These are phyloP conservation scores for Gossypium mustelinum DNA, from an alignment of 345 rosid species.

Conservation along the genomic window DNA sequence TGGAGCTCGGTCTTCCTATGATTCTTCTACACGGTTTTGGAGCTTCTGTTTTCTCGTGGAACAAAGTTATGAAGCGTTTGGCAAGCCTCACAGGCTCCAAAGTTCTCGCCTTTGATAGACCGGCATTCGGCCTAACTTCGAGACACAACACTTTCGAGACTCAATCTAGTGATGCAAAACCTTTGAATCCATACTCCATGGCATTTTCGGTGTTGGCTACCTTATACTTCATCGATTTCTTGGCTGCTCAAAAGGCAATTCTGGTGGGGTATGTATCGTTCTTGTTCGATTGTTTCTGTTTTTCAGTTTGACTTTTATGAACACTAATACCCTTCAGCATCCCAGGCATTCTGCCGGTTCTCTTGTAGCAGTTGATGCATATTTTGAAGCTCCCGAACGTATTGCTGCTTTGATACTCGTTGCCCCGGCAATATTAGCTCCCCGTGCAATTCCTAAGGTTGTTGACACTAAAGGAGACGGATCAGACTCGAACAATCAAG, in stretches of 20 bases:
- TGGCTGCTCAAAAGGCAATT: slow-evolving; percentile 64
- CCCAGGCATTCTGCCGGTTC: slow-evolving; percentile 87
- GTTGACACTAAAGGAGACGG: slow-evolving; percentile 28
- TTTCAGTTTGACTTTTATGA: not conserved
- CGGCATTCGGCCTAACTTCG: slow-evolving; percentile 87
- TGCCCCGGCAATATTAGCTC: slow-evolving; percentile 90
- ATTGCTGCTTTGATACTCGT: slow-evolving; percentile 79
- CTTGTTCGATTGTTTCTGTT: not conserved
- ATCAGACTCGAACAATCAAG: slow-evolving; percentile 15
- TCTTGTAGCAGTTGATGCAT: slow-evolving; percentile 72
- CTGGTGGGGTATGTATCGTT: slow-evolving; percentile 64
- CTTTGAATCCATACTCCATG: slow-evolving; percentile 77
- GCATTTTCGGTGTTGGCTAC: slow-evolving; percentile 77
- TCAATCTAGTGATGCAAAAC: slow-evolving; percentile 28
- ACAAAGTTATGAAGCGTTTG: slow-evolving; percentile 63
- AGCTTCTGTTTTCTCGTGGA: slow-evolving; percentile 90
- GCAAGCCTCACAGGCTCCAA: slow-evolving; percentile 54
- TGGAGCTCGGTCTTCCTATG: slow-evolving; percentile 46
- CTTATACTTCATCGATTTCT: slow-evolving; percentile 62
- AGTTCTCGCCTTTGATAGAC: slow-evolving; percentile 88
- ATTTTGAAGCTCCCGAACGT: slow-evolving; percentile 88
- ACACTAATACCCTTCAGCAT: slow-evolving; percentile 6
- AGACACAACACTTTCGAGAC: slow-evolving; percentile 36
- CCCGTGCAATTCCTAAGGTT: slow-evolving; percentile 29
- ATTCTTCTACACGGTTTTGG: slow-evolving; percentile 89